phyloP scores from a whole-genome alignment of 257 asterid species.

The Buddleja alternifolia region DNA sequence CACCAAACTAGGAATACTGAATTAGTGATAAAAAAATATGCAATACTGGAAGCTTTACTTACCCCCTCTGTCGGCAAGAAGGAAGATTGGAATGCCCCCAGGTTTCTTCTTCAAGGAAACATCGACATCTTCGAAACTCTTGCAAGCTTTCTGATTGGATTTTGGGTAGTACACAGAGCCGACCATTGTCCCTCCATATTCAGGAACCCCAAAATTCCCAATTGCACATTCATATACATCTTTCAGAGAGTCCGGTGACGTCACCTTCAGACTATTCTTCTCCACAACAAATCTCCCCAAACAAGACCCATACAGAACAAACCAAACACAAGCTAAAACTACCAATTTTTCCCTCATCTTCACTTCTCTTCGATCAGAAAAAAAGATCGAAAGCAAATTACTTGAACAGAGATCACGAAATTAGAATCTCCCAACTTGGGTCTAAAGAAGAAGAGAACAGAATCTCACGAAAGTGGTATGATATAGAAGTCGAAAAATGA shows the following conservation, averaged over 20 bases:
- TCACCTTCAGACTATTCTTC: conserved; percentile 85
- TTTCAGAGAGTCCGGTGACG: conserved; percentile 74
- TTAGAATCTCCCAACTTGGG: conserved; percentile 4
- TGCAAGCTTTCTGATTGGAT: conserved; percentile 77
- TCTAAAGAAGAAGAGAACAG: conserved; percentile 9
- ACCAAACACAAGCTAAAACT: conserved; percentile 43
- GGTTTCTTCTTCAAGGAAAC: conserved; percentile 64
- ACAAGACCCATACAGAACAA: conserved; percentile 56
- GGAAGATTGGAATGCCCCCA: conserved; percentile 86
- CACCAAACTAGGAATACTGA: neutral
- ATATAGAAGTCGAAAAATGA: conserved; percentile 10
- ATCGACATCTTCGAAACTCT: conserved; percentile 48
- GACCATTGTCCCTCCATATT: conserved; percentile 87
- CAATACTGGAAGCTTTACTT: too few species aligned
- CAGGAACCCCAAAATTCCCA: conserved; percentile 97
- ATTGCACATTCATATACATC: conserved; percentile 83
- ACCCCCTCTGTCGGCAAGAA: conserved; percentile 96
- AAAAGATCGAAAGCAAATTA: conserved; percentile 9
- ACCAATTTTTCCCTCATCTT: conserved; percentile 57
- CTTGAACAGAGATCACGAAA: conserved; percentile 25
- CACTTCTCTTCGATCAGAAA: conserved; percentile 28
- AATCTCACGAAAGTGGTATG: conserved; percentile 10
- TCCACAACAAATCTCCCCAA: conserved; percentile 90
- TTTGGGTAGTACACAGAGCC: conserved; percentile 82
- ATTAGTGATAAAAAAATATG: neutral